Base-by-base conservation (phyloP, 2,329 filamentous ascomycete genomes). In the Berkeleyomyces rouxiae region DNA sequence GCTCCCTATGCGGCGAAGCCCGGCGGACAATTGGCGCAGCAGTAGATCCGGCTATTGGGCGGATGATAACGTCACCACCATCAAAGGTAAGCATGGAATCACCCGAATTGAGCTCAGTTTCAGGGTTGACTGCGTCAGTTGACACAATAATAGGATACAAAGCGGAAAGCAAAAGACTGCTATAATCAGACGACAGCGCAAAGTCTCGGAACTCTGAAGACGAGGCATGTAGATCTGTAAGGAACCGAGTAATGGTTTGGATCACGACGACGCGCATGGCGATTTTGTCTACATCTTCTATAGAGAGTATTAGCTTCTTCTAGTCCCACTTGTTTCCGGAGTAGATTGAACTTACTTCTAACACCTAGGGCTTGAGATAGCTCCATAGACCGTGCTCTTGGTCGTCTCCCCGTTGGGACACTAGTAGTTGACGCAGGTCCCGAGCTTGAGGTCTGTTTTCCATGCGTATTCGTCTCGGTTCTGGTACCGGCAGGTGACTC, bases 91-190 rank as follows among this genome's bases (percentile, higher is more conserved):
- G 79, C 1, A 83, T 82, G 9, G 88, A 88, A 67, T 91, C 86
- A 68, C 87, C 82, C 13, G 90, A 91, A 68, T 90, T 84, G n/a
- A 97, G 75, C 71, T 99, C 93, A 0, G 85, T 88, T 68, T 93
- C 88, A 0, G 93, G 85, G 62, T 82, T 86, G 46, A 96, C 85
- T 31, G 85, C 80, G 72, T 96, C 90, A 10, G 88, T 85, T 67
- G 89, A 92, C 36, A 96, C 90, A 59, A 96, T 81, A 16, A 93
- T 83, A 1, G 93, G 91, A 70, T 93, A 99, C 2, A 97, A 76
- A 10, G 90, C 85, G 43, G 83, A 82, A 0, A 96, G 78, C 3
- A 99, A 75, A 57, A 90, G 78, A 65, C 92, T 85, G 1, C 92
- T 77, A 72, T 96, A 97, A 53, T 88, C 86, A 0, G 91, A 95